Base-by-base conservation (phyloP, 164 flowering plant genomes). In the Liquidambar formosana region DNA sequence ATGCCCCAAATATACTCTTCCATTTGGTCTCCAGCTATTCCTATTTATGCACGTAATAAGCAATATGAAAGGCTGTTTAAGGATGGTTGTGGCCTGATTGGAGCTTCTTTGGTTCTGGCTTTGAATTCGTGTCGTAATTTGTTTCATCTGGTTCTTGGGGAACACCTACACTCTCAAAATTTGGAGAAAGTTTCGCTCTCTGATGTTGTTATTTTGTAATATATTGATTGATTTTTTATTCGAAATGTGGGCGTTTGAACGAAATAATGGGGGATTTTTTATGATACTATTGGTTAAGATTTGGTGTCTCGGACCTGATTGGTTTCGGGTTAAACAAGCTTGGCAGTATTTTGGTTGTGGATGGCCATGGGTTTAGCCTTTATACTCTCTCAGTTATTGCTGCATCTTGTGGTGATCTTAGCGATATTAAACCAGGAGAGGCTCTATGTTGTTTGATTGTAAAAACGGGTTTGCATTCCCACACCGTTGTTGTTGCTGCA, bases 251-350 rank as follows among this genome's bases (percentile, higher is more conserved):
- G 41, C 63, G 61, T 22, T 44, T 66, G 48, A 61, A 48, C 1
- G 71, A 70, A 9, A 63, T 71, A 23, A 58, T 15, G 41, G 23
- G 28, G 26, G 45, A n/a, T 46, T 9, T 75, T 75, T 25, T 62
- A 70, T 51, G 77, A 70, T 16, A 75, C 61, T 61, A 53, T 18
- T 28, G 58, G 28, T 0, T 70, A 61, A 51, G 77, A 75, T 65
- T 70, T 75, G 66, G 77, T 75, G 41, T 74, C 77, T 10, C 69
- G 77, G 73, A 64, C 65, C 21, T 64, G 73, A 3, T 33, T 74
- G 71, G 73, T 74, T 57, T 74, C 77, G 6, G 73, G 77, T 48
- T 45, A 45, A 21, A 33, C 63, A 71, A 33, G 74, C 71, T 9
- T 66, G 54, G 74, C 33, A 66, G n/a, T 25, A 61, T 21, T 75